These are phyloP conservation scores for Pichia scutulata DNA, from an alignment of 805 yeast species.

Conservation along the genomic window DNA sequence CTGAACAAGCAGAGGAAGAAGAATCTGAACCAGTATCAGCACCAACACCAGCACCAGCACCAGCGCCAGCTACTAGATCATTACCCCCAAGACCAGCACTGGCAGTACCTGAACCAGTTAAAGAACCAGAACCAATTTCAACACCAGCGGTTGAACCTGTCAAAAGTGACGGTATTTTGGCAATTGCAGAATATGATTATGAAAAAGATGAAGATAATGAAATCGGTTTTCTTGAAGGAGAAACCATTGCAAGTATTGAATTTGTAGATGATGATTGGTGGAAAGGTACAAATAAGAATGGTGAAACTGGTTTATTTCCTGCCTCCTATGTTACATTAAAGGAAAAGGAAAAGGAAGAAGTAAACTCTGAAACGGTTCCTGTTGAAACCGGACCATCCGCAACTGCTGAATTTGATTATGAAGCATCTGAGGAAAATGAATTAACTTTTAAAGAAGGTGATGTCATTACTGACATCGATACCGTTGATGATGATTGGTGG, in stretches of 20 bases:
- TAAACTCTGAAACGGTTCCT: conserved; percentile 15
- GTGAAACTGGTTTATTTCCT: conserved; percentile 51
- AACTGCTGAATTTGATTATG: conserved; percentile 69
- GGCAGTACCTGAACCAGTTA: conserved; percentile 9
- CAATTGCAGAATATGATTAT: conserved; percentile 77
- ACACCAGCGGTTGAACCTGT: conserved; percentile 12
- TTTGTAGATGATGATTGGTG: conserved; percentile 73
- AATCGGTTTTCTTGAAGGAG: conserved; percentile 60
- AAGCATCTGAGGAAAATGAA: conserved; percentile 90
- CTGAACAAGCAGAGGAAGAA: conserved; percentile 18
- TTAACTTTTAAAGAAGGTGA: conserved; percentile 81
- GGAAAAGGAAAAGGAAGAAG: conserved; percentile 22
- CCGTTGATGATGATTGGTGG: conserved; percentile 98
- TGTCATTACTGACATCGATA: conserved; percentile 70
- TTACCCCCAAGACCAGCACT: conserved; percentile 19
- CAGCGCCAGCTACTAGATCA: conserved; percentile 3
- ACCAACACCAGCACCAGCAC: not conserved
- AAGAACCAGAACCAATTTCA: conserved; percentile 5
- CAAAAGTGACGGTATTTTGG: conserved; percentile 29
- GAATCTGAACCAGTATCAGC: not conserved
- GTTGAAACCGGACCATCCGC: conserved; percentile 37
- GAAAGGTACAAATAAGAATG: conserved; percentile 31
- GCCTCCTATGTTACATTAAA: conserved; percentile 41
- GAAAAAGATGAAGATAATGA: conserved; percentile 73
- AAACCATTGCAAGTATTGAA: conserved; percentile 55